Base-by-base conservation (phyloP, 73 alveolate genomes). In the Paramecium caudatum region DNA sequence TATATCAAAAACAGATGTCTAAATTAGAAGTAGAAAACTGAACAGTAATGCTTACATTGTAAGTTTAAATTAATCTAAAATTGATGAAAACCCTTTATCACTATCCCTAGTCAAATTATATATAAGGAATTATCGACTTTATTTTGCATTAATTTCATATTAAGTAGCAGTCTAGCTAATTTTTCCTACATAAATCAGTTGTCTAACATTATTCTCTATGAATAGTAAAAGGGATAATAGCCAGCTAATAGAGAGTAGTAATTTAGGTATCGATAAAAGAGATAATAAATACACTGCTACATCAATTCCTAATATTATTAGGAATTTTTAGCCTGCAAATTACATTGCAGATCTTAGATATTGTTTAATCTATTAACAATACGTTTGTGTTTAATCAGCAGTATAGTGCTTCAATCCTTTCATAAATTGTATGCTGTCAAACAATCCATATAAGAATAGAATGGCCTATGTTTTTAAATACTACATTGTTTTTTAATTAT, bases 151-250 rank as follows among this genome's bases (percentile, higher is more conserved):
- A 10, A 49, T 34, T 17, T 74, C 88, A 74, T 17, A 36, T 23
- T 37, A 41, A 16, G 21, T 41, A 3, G 68, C 37, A 9, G 43
- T 74, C 43, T 37, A 74, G 43, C 69, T 43, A 41, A 74, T 74
- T 43, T 74, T 19, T n/a, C 69, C 62, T 39, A 74, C 47, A 74
- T 74, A 45, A 0, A 74, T 43, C 45, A 74, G 9, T 41, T 37
- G 12, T 74, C 88, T 13, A 6, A 74, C 33, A 74, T 74, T 74
- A 34, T 74, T 74, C 15, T 74, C 88, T 10, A 74, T 19, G 68
- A 34, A 74, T n/a, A 65, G 15, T 2, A 65, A 23, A 6, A 65
- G 33, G 16, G 83, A 32, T 33, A 36, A n/a, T 9, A 36, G 32
- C 34, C 17, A 5, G n/a, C 32, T 33, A n/a, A 32, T 6, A 30